A percentile compares a stretch with the other conserved stretches of the same genome.
These are phyloP conservation scores for Marasmius sp. DNA, from an alignment of 1,284 basidiomycete genomes.

Conservation along the genomic window DNA sequence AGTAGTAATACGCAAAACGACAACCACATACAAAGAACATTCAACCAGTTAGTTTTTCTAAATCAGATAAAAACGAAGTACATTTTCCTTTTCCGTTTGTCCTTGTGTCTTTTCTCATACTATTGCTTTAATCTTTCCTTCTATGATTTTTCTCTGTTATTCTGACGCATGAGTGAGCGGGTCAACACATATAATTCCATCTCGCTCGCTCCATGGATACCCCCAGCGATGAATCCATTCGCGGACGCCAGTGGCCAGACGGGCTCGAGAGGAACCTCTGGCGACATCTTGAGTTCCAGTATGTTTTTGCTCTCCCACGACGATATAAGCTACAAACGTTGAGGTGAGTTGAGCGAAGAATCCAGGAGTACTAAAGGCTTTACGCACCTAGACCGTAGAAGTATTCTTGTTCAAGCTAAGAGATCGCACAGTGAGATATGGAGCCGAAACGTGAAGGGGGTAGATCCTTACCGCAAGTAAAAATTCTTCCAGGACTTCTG, in stretches of 20 bases:
- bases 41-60: neutral
- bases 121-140: constrained; percentile 5
- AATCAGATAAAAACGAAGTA: neutral
- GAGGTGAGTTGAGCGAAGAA: constrained; percentile 13
- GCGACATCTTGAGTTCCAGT: constrained; percentile 83
- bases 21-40: neutral
- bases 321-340: constrained; percentile 64
- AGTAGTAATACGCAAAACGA: neutral
- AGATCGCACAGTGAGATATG: constrained; percentile 6
- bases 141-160: constrained; percentile 23
- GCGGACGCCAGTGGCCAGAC: constrained; percentile 81
- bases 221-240: constrained; percentile 92
- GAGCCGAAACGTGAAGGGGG: constrained; percentile 3
- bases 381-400: constrained; percentile 79
- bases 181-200: constrained; percentile 89
- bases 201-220: constrained; percentile 93
- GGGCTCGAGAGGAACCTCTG: constrained; percentile 78
- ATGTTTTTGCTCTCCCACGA: constrained; percentile 96
- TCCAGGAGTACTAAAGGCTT: neutral
- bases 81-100: constrained; percentile 1
- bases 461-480: constrained; percentile 72
- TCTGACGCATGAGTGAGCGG: constrained; percentile 67
- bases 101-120: neutral
- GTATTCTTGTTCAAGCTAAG: constrained; percentile 80
- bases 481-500: constrained; percentile 90